These are phyloP conservation scores for Amniculicola lignicola DNA, from an alignment of 495 filamentous ascomycete genomes.

Conservation along the genomic window DNA sequence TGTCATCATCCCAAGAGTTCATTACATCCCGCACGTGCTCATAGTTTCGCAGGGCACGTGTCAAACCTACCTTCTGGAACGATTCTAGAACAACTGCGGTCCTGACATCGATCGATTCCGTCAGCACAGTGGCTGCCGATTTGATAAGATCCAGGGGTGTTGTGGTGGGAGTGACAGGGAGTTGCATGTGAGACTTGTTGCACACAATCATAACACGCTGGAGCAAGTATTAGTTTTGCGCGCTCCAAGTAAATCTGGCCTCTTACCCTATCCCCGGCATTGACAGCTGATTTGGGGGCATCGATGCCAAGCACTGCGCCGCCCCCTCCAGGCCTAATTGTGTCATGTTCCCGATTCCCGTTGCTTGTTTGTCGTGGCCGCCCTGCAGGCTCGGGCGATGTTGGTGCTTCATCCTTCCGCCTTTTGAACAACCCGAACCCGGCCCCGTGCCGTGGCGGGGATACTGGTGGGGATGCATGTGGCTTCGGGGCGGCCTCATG, in stretches of 20 bases:
- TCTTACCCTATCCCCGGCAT: constrained; percentile 69
- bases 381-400: constrained; percentile 3
- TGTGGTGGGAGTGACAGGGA: constrained; percentile 70
- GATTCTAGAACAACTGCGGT: constrained; percentile 69
- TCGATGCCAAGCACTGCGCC: constrained; percentile 64
- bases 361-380: constrained; percentile 14
- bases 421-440: constrained; percentile 26
- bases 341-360: constrained; percentile 17
- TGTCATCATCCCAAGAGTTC: constrained; percentile 86
- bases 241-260: background rate
- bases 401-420: constrained; percentile 18
- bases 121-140: constrained; percentile 54
- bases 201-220: constrained; percentile 66
- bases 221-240: constrained; percentile 9
- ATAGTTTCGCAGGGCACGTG: constrained; percentile 79
- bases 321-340: constrained; percentile 44
- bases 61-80: constrained; percentile 71
- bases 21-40: constrained; percentile 84
- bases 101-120: constrained; percentile 56
- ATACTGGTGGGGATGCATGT: constrained; percentile 20
- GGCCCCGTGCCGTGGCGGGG: constrained; percentile 20
- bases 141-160: constrained; percentile 68
- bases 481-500: constrained; percentile 13
- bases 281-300: constrained; percentile 79
- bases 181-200: constrained; percentile 55